These are phyloP conservation scores for Penicillium sclerotiorum DNA, from an alignment of 2,329 filamentous ascomycete species.

Conservation along the genomic window DNA sequence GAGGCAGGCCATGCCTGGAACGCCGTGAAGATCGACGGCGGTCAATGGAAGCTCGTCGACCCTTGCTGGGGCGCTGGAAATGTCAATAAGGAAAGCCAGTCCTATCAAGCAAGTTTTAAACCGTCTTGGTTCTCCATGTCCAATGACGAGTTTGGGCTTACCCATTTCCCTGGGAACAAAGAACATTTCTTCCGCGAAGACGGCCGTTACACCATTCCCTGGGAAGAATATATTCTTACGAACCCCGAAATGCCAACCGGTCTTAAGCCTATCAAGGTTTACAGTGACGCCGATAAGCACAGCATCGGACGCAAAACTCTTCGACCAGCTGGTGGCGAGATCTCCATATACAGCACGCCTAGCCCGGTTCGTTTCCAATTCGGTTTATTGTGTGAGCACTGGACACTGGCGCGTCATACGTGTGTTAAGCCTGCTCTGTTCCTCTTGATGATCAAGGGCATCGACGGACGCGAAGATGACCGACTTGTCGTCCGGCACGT, in stretches of 20 bases:
- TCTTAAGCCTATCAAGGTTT: slow-evolving; percentile 49
- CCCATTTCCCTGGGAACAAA: slow-evolving; percentile 74
- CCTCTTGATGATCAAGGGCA: slow-evolving; percentile 66
- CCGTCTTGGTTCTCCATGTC: slow-evolving; percentile 62
- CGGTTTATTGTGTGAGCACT: slow-evolving; percentile 77
- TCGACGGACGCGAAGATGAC: slow-evolving; percentile 69
- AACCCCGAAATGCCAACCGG: slow-evolving; percentile 51
- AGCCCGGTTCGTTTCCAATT: slow-evolving; percentile 76
- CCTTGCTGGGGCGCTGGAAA: slow-evolving; percentile 89
- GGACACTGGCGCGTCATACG: slow-evolving; percentile 67
- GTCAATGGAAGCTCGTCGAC: slow-evolving; percentile 89
- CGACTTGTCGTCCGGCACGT: slow-evolving; percentile 66
- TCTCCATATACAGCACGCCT: slow-evolving; percentile 60
- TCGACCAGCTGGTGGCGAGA: slow-evolving; percentile 60
- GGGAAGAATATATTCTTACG: slow-evolving; percentile 80
- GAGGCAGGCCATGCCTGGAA: slow-evolving; percentile 85
- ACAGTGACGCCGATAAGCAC: slow-evolving; percentile 50
- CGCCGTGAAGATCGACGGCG: slow-evolving; percentile 81
- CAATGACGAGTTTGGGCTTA: slow-evolving; percentile 79
- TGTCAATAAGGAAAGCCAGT: slow-evolving; percentile 55
- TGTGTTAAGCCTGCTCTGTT: slow-evolving; percentile 67
- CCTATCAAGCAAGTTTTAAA: slow-evolving; percentile 70
- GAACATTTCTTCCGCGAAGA: slow-evolving; percentile 74
- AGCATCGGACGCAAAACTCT: slow-evolving; percentile 61
- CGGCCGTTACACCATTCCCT: slow-evolving; percentile 63